phyloP scores from a whole-genome alignment of 2,329 filamentous ascomycete genomes.

The Dendrostoma leiphaemia region DNA sequence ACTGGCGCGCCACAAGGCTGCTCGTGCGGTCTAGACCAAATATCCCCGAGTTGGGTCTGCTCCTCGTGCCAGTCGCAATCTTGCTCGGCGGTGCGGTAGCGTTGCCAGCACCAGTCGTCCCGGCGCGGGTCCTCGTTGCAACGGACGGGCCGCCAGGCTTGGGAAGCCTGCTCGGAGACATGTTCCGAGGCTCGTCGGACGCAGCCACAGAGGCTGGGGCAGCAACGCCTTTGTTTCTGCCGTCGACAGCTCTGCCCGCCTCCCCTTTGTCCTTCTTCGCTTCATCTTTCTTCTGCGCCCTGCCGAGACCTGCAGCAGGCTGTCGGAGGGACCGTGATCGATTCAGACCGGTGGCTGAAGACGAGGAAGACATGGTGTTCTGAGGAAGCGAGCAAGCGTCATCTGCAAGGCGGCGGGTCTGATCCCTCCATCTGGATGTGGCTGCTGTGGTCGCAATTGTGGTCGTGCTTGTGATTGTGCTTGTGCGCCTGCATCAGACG shows the following conservation, averaged over 20 bases:
- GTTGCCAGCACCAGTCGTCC: not conserved
- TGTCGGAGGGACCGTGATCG: slow-evolving; percentile 17
- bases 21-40: slow-evolving; percentile 19
- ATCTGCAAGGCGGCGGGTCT: not conserved
- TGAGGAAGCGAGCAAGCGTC: no score
- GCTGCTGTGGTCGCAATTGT: no score
- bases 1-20: slow-evolving; percentile 20
- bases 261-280: not conserved
- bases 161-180: slow-evolving; percentile 50
- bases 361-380: slow-evolving; percentile 12
- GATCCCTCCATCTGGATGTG: no score
- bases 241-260: not conserved
- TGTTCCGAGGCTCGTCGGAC: slow-evolving; percentile 25
- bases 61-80: slow-evolving; percentile 7
- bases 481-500: no score
- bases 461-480: no score
- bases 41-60: slow-evolving; percentile 23
- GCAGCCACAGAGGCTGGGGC: not conserved
- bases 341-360: slow-evolving; percentile 9
- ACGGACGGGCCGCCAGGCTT: slow-evolving; percentile 39
- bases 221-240: not conserved
- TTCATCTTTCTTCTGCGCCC: slow-evolving; percentile 7
- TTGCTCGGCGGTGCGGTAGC: not conserved
- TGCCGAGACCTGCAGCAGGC: slow-evolving; percentile 12
- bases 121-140: slow-evolving; percentile 21